A percentile compares a stretch with the other conserved stretches of the same genome.
Conservation (phyloP, 2,329 filamentous ascomycete genomes). For the Hymenoscyphus salicellus region DNA sequence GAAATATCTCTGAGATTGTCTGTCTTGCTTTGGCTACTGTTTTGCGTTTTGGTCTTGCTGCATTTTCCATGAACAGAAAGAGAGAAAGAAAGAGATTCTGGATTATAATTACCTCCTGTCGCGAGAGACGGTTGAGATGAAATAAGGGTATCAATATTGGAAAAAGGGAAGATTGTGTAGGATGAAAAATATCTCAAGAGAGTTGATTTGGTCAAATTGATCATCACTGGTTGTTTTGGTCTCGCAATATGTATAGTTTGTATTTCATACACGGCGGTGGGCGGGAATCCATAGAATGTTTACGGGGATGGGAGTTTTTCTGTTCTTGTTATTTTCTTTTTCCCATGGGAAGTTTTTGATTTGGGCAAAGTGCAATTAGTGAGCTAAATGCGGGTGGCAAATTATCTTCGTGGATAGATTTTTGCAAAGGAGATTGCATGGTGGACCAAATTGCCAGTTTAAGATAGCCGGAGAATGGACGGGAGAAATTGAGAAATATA, state of each 20-base stretch:
- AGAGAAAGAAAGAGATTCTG: not conserved
- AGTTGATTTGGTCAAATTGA: not conserved
- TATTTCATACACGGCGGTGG: not conserved
- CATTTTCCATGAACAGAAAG: not conserved
- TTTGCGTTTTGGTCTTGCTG: not conserved
- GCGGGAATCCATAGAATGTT: no score
- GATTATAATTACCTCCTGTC: slow-evolving; percentile 7
- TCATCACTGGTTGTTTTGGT: not conserved
- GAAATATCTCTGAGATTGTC: not conserved
- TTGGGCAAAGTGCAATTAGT: not conserved
- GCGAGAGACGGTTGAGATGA: not conserved
- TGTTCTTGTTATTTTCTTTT: not conserved
- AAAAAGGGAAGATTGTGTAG: slow-evolving; percentile 6
- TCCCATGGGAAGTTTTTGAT: not conserved
- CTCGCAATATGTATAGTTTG: slow-evolving; percentile 5
- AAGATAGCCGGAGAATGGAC: not conserved
- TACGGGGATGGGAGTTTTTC: not conserved
- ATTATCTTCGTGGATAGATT: not conserved
- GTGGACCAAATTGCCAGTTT: not conserved
- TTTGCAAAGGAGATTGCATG: no score
- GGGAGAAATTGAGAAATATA: not conserved
- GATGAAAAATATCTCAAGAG: not conserved
- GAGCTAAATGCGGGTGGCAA: not conserved
- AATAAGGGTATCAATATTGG: not conserved
- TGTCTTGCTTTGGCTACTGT: not conserved